Evolutionary conservation across 2,329 filamentous ascomycete genomes (phyloP).

Genomic region (Cercospora zeae-maydis): DNA sequence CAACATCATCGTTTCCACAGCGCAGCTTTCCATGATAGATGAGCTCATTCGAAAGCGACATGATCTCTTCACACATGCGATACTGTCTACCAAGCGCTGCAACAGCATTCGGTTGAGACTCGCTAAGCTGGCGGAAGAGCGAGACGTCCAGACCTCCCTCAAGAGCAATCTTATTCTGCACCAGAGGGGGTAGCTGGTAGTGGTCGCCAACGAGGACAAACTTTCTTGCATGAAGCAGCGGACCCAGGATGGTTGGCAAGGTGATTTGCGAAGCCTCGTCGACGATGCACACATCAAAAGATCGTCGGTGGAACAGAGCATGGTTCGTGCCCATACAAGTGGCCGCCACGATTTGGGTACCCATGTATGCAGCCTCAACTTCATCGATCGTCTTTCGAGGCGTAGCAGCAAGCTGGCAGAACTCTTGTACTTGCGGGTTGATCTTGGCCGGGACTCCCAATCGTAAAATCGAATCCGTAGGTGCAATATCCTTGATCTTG

Average conservation of each 20-base stretch:
- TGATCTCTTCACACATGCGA: conserved; percentile 96
- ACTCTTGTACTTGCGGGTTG: conserved; percentile 80
- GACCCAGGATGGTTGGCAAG: conserved; percentile 86
- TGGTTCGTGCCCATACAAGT: conserved; percentile 93
- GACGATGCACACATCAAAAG: conserved; percentile 97
- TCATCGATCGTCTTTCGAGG: conserved; percentile 76
- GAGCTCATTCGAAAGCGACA: conserved; percentile 85
- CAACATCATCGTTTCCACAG: conserved; percentile 77
- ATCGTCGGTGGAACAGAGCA: conserved; percentile 77
- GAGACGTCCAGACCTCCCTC: conserved; percentile 86
- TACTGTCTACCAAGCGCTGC: conserved; percentile 94
- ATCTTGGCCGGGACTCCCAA: conserved; percentile 82
- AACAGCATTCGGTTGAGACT: conserved; percentile 80
- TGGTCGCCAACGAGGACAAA: conserved; percentile 97
- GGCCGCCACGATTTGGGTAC: conserved; percentile 84
- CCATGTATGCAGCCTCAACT: conserved; percentile 77
- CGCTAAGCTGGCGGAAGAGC: conserved; percentile 89
- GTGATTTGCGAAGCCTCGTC: conserved; percentile 98
- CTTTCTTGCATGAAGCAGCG: conserved; percentile 84
- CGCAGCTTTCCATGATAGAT: conserved; percentile 90
- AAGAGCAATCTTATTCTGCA: conserved; percentile 84
- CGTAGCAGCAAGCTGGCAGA: conserved; percentile 72
- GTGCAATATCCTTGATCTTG: conserved; percentile 65
- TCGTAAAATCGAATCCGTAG: conserved; percentile 68
- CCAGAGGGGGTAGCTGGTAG: conserved; percentile 89